Evolutionary conservation across 352 stramenopile genomes (phyloP).

Genomic region (Bremia lactucae): DNA sequence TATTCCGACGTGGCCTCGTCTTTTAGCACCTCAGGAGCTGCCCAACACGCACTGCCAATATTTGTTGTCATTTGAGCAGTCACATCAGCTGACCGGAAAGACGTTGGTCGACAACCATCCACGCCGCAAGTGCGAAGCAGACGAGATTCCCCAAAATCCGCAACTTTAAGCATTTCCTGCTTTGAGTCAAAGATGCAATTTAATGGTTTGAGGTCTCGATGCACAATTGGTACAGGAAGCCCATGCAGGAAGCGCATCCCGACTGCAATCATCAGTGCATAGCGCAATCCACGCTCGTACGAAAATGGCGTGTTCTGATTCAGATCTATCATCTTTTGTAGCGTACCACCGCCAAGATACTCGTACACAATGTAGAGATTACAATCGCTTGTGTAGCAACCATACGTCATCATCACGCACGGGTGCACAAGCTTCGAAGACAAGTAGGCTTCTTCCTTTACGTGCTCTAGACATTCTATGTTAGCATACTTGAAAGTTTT

Average conservation of each 20-base stretch:
- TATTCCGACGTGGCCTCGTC: constrained; percentile 61
- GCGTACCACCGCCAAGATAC: constrained; percentile 67
- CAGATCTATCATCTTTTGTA: constrained; percentile 62
- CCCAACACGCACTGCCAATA: constrained; percentile 73
- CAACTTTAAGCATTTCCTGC: constrained; percentile 69
- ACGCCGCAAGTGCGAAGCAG: constrained; percentile 57
- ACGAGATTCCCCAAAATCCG: constrained; percentile 68
- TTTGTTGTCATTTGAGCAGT: constrained; percentile 77
- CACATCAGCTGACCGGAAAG: constrained; percentile 50
- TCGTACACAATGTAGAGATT: constrained; percentile 81
- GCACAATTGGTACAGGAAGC: constrained; percentile 62
- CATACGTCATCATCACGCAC: constrained; percentile 79
- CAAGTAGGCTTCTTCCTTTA: constrained; percentile 75
- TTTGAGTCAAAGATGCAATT: constrained; percentile 78
- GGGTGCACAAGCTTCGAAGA: constrained; percentile 68
- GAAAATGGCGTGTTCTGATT: constrained; percentile 27
- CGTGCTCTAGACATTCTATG: constrained; percentile 64
- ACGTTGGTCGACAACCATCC: constrained; percentile 32
- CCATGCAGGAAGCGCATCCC: constrained; percentile 75
- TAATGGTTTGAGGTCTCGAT: constrained; percentile 68
- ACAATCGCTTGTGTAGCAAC: constrained; percentile 66
- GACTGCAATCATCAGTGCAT: constrained; percentile 73
- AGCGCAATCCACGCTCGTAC: constrained; percentile 57
- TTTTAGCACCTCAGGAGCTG: constrained; percentile 59
- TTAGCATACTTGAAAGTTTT: constrained; percentile 78